Conservation (phyloP, 2,329 filamentous ascomycete genomes). For the Teratosphaeria pseudoeucalypti region DNA sequence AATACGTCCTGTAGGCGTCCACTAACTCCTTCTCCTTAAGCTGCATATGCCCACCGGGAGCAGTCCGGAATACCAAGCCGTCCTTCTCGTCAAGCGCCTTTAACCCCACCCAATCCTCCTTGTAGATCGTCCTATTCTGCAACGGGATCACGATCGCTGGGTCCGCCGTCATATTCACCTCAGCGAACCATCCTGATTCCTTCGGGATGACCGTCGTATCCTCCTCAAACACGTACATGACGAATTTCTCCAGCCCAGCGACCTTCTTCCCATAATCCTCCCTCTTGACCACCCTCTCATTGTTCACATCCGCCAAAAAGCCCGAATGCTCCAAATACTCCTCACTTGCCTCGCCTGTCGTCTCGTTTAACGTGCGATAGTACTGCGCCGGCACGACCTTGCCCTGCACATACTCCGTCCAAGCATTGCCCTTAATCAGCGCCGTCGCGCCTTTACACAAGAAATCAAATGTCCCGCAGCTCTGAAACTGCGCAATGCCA, state of each 20-base stretch:
- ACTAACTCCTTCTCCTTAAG: conserved; percentile 56
- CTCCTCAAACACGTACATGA: conserved; percentile 81
- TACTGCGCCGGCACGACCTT: conserved; percentile 89
- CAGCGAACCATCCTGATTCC: conserved; percentile 82
- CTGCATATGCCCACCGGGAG: conserved; percentile 74
- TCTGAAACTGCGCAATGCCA: conserved; percentile 74
- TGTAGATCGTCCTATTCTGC: conserved; percentile 62
- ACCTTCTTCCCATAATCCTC: conserved; percentile 60
- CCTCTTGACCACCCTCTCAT: conserved; percentile 72
- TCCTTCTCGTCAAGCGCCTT: conserved; percentile 68
- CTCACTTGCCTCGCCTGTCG: conserved; percentile 44
- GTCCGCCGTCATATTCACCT: conserved; percentile 59
- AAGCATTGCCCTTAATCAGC: conserved; percentile 69
- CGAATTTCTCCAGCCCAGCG: conserved; percentile 58
- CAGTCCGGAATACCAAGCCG: conserved; percentile 62
- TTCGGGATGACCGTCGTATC: conserved; percentile 82
- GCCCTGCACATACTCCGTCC: conserved; percentile 66
- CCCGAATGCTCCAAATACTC: conserved; percentile 71
- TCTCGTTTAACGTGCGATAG: conserved; percentile 59
- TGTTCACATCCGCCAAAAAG: conserved; percentile 93
- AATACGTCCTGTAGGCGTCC: conserved; percentile 56
- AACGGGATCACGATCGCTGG: conserved; percentile 50
- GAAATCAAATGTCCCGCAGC: conserved; percentile 62
- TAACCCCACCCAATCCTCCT: conserved; percentile 88
- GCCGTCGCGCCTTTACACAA: conserved; percentile 72